Evolutionary conservation across 1,139 yeast genomes (phyloP), one percentile per base, ranked within the genome.

Genomic region (Kluyveromyces sp.): DNA sequence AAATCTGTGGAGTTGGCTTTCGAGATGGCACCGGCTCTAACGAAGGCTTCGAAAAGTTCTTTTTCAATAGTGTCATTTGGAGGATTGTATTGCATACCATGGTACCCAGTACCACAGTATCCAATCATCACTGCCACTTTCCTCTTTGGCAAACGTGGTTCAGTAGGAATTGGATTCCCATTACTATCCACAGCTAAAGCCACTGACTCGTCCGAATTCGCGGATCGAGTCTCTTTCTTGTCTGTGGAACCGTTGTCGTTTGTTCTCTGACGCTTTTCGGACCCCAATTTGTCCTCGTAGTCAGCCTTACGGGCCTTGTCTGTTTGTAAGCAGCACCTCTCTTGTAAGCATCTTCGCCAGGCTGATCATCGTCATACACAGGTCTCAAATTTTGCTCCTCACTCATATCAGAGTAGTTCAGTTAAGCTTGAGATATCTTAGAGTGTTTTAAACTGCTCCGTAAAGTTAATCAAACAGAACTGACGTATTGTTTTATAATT

Each of bases 51-150:
- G 65, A 89, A 92, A 25, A 92, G 61, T 45, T 87, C 97, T 10
- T 92, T 92, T 66, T 92, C 99, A 57, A 92, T 94, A 10, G 99
- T 92, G 60, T 80, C 81, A 45, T 81, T 81, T 31, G 92, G 95
- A 4, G 96, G 96, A 60, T 89, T 90, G 54, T 86, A 72, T 67
- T 92, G 99, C 96, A 92, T 88, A 8, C 99, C 99, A 65, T 88
- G 95, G 66, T 90, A 92, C 0, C 98, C 98, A 0, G 97, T 83
- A 42, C 99, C 99, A 66, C 97, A 92, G 69, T 92, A 92, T 1
- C 99, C 98, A 56, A 92, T 74, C 81, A 89, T 75, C 54, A 87
- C 83, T 0, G 97, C 97, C 26, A 89, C 96, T 65, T 92, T 92
- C 43, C 67, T 48, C 58, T 70, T 70, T 38, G 74, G 74, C 44